Evolutionary conservation across 257 asterid genomes (phyloP).

Genomic region (Capsicum pubescens): DNA sequence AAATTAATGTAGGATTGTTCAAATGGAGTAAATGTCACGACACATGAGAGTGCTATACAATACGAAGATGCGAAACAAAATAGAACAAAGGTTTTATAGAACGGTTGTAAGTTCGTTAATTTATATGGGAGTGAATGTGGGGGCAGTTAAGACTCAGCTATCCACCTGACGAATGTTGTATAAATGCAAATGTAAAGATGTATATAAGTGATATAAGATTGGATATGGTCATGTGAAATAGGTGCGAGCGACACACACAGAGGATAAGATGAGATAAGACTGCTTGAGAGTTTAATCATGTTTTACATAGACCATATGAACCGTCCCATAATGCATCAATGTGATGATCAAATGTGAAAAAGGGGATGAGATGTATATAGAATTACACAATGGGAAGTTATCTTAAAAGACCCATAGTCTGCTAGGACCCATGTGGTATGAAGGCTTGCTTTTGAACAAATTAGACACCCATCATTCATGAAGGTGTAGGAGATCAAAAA

Average conservation of each 20-base stretch:
- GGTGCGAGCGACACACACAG: background rate
- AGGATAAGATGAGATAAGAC: slow-evolving; percentile 9
- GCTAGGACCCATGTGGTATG: background rate
- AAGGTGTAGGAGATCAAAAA: background rate
- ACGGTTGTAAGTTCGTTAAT: background rate
- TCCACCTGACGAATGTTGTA: background rate
- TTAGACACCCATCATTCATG: background rate
- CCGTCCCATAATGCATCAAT: background rate
- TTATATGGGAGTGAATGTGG: slow-evolving; percentile 18
- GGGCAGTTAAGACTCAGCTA: background rate
- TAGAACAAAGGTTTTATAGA: background rate
- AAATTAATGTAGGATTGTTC: background rate
- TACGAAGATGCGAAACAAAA: background rate
- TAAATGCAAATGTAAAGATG: background rate
- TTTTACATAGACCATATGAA: background rate
- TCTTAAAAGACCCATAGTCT: background rate
- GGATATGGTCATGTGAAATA: background rate
- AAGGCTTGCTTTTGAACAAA: background rate
- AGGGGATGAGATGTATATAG: background rate
- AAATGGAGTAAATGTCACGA: slow-evolving; percentile 5
- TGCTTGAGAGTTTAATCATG: slow-evolving; percentile 3
- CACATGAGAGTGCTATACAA: background rate
- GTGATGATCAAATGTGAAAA: background rate
- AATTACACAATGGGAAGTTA: background rate
- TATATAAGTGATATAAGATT: background rate